Evolutionary conservation across 108 stramenopile genomes (phyloP), one percentile per base, ranked within the genome.

Genomic region (Seminavis robusta): DNA sequence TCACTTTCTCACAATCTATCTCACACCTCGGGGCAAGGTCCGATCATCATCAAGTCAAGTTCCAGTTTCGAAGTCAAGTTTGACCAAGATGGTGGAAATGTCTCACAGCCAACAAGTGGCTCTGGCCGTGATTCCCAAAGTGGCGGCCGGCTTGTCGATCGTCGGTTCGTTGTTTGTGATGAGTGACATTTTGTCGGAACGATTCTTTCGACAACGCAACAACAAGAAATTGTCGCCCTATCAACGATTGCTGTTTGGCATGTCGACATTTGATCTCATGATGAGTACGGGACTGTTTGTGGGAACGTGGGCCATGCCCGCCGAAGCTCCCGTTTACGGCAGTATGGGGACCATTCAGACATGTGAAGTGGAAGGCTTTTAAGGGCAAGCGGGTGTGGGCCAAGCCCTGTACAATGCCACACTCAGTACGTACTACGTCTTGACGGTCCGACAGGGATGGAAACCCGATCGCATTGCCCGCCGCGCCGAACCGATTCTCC

Each of bases 361-460:
- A 2, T 76, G 74, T 45, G 56, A 16, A 6, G 36, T 55, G 8
- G 69, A 74, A 50, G 78, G 78, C 10, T 74, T 69, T 24, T 63
- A 74, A 31, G 56, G 56, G 15, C 63, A 70, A 41, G 33, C 63
- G 26, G 68, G 69, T 4, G 33, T 60, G 11, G 63, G 61, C 4
- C 21, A 39, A 33, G 38, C 56, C 1, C 31, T 71, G 8, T 63
- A 67, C 65, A 71, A 71, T 30, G 53, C 54, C 4, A 52, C 56
- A 21, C 47, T 79, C 7, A 31, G 52, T 0, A 19, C 67, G 11
- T 79, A 71, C 48, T 79, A 74, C 41, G 20, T 79, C 13, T 47
- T 79, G 11, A 46, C 45, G 5, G 64, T 79, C 31, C 61, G 51
- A 32, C 59, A 61, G 30, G 48, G 60, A 15, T 74, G 65, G 69